phyloP scores from a whole-genome alignment of 768 basidiomycete genomes.

The Termitomyces bulborhizus region DNA sequence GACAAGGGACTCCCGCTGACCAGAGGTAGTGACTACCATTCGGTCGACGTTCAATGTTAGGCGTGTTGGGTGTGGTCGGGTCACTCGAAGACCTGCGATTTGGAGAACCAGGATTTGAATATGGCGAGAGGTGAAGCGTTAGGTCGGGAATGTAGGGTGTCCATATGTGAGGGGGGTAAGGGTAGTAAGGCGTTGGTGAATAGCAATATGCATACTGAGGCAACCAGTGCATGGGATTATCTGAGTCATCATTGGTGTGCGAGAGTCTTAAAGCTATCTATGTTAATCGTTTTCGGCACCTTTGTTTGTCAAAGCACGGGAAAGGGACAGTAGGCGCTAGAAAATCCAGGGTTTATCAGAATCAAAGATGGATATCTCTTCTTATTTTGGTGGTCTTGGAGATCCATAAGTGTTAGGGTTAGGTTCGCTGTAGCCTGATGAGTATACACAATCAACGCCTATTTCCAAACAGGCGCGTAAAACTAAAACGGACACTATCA shows the following conservation, averaged over 20 bases:
- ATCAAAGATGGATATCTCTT: too few relatives aligned
- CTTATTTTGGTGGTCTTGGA: too few relatives aligned
- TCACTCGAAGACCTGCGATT: not conserved
- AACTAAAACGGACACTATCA: too few relatives aligned
- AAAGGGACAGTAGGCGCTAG: too few relatives aligned
- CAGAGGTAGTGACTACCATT: not conserved
- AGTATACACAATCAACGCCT: too few relatives aligned
- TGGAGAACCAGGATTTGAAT: not conserved
- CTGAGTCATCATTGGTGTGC: not conserved
- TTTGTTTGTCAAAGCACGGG: not conserved
- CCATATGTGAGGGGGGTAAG: not conserved
- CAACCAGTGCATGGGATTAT: not conserved
- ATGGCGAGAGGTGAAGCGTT: not conserved
- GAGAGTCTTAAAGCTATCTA: not conserved
- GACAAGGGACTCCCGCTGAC: not conserved
- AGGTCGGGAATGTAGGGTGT: not conserved
- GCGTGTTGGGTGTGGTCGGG: conserved; percentile 4
- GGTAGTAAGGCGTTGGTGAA: not conserved
- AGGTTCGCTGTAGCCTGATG: too few relatives aligned
- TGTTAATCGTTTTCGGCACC: not conserved
- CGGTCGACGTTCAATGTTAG: not conserved
- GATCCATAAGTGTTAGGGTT: too few relatives aligned
- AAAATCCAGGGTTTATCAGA: too few relatives aligned
- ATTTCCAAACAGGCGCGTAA: too few relatives aligned
- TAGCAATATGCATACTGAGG: not conserved